These are phyloP conservation scores for Camelina laxa DNA, from an alignment of 345 rosid genomes.

Conservation along the genomic window DNA sequence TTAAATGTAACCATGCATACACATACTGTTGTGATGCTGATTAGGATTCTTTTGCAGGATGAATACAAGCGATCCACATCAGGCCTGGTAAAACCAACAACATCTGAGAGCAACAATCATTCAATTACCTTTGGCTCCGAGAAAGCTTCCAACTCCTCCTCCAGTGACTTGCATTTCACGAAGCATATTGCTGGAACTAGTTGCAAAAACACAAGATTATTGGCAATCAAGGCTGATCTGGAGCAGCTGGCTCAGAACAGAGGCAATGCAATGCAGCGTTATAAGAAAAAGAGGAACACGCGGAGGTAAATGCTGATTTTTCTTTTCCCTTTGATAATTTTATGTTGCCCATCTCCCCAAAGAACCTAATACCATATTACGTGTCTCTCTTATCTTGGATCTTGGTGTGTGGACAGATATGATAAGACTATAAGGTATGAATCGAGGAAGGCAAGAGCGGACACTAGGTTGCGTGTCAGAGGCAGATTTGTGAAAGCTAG, in stretches of 20 bases:
- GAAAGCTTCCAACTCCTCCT: conserved; percentile 45
- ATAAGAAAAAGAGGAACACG: conserved; percentile 90
- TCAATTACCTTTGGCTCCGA: conserved; percentile 48
- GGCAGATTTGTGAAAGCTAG: conserved; percentile 91
- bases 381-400: neutral
- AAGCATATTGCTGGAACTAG: conserved; percentile 48
- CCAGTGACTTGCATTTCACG: conserved; percentile 46
- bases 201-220: conserved; percentile 47
- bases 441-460: conserved; percentile 97
- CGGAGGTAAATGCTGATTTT: conserved; percentile 59
- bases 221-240: conserved; percentile 60
- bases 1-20: neutral
- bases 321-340: neutral
- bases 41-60: conserved; percentile 51
- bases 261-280: conserved; percentile 88
- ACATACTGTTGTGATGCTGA: neutral
- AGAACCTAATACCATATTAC: neutral
- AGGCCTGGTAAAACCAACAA: conserved; percentile 51
- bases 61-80: conserved; percentile 50
- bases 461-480: conserved; percentile 85
- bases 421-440: conserved; percentile 93
- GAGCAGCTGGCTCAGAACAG: conserved; percentile 71
- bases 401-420: conserved; percentile 52
- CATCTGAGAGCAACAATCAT: conserved; percentile 62
- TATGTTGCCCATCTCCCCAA: neutral